Conservation (phyloP, 768 basidiomycete species). For the Steccherinum ochraceum region DNA sequence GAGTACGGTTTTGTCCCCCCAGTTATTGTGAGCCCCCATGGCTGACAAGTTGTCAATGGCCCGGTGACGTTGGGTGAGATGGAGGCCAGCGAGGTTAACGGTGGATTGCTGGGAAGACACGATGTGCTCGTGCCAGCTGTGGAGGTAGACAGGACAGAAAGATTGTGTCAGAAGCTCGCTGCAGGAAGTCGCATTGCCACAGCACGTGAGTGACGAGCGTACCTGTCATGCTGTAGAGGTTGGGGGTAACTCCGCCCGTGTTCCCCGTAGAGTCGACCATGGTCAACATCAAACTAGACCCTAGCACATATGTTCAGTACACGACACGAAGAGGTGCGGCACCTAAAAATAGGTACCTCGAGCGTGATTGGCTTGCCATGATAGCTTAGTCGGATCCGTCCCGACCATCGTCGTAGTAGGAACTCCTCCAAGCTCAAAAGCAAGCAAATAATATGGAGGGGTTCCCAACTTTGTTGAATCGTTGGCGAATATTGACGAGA, state of each 20-base stretch:
- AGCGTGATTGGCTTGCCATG: conserved; percentile 34
- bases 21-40: conserved; percentile 38
- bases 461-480: conserved; percentile 14
- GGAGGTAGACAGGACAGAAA: no score
- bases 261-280: conserved; percentile 39
- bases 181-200: not conserved
- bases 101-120: conserved; percentile 16
- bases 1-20: conserved; percentile 41
- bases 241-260: conserved; percentile 33
- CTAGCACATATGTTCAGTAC: conserved; percentile 20
- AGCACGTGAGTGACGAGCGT: conserved; percentile 10
- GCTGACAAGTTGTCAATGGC: conserved; percentile 34
- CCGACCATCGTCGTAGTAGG: conserved; percentile 32
- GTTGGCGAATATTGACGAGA: not conserved
- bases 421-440: conserved; percentile 30
- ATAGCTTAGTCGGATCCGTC: conserved; percentile 22
- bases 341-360: conserved; percentile 27
- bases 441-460: conserved; percentile 38
- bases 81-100: conserved; percentile 22
- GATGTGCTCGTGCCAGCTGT: conserved; percentile 26
- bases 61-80: conserved; percentile 33
- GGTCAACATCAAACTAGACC: conserved; percentile 34
- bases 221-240: conserved; percentile 32
- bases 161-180: conserved; percentile 2
- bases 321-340: not conserved